Evolutionary conservation across 257 asterid species (phyloP).

Genomic region (Schizonepeta tenuifolia): DNA sequence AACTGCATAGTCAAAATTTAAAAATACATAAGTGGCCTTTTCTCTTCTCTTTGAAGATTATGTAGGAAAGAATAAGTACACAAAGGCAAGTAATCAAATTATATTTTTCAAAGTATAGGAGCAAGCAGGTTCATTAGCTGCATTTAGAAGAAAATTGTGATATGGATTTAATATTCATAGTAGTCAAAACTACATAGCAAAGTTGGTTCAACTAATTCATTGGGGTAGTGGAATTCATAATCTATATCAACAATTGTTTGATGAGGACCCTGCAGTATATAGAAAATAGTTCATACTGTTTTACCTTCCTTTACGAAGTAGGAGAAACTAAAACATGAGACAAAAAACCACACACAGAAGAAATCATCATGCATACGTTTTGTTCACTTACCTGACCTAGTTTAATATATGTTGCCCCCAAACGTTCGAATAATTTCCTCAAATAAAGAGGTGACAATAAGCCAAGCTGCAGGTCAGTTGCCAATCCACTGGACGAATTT

Average conservation of each 20-base stretch:
- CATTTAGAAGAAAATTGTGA: slow-evolving; percentile 4
- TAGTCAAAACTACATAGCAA: background rate
- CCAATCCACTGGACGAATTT: slow-evolving; percentile 65
- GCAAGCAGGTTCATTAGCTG: slow-evolving; percentile 6
- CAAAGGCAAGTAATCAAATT: background rate
- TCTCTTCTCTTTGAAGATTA: slow-evolving; percentile 6
- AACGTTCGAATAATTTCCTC: slow-evolving; percentile 89
- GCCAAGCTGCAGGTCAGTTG: slow-evolving; percentile 88
- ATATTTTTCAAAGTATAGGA: slow-evolving; percentile 4
- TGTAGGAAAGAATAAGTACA: background rate
- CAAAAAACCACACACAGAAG: background rate
- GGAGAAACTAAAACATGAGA: background rate
- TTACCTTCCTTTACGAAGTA: background rate
- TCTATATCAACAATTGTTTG: background rate
- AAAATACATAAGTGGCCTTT: slow-evolving; percentile 29
- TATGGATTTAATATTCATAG: slow-evolving; percentile 2
- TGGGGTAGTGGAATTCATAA: slow-evolving; percentile 12
- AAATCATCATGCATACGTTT: background rate
- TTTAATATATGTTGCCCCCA: slow-evolving; percentile 98
- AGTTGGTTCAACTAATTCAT: background rate
- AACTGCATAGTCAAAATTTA: slow-evolving; percentile 56
- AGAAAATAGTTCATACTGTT: background rate
- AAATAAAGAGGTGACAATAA: slow-evolving; percentile 82
- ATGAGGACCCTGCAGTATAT: background rate
- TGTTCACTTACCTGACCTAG: slow-evolving; percentile 79